A percentile compares a stretch with the other conserved stretches of the same genome.
These are phyloP conservation scores for Bremia lactucae DNA, from an alignment of 352 stramenopile genomes.

Conservation along the genomic window DNA sequence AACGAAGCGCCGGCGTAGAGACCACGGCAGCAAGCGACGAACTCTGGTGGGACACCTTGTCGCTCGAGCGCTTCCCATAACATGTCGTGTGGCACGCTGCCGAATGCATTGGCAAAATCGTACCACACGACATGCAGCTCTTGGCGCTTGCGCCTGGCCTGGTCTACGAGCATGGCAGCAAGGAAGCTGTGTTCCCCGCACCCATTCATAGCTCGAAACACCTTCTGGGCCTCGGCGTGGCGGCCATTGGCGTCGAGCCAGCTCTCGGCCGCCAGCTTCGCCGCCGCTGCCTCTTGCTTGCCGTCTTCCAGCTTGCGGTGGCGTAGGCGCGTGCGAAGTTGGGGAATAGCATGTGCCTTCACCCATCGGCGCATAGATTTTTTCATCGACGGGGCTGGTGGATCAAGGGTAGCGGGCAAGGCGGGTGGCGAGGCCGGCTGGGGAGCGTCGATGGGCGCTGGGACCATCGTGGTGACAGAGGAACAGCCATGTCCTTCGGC, in stretches of 20 bases:
- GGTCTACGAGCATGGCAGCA: neutral
- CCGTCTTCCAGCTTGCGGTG: conserved; percentile 1
- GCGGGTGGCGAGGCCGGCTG: too few species aligned
- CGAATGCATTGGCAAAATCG: too few species aligned
- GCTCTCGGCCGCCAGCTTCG: conserved; percentile 3
- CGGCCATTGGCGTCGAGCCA: neutral
- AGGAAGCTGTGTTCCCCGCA: neutral
- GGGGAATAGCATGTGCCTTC: neutral
- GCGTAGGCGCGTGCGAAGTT: neutral
- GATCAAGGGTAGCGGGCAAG: too few species aligned
- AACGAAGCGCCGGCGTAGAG: too few species aligned
- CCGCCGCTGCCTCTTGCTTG: neutral
- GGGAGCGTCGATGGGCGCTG: conserved; percentile 1
- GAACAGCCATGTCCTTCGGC: too few species aligned
- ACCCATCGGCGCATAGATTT: conserved; percentile 5
- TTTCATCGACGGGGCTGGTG: too few species aligned
- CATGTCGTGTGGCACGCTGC: too few species aligned
- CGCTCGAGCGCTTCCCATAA: too few species aligned
- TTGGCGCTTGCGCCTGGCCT: too few species aligned
- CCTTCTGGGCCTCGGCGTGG: neutral
- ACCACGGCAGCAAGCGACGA: too few species aligned
- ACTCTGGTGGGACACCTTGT: too few species aligned
- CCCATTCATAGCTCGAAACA: neutral
- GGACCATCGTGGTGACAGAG: neutral
- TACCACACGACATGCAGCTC: too few species aligned